A percentile compares a stretch with the other conserved stretches of the same genome.
Conservation (phyloP, 179 eudicot genomes). For the Spergularia azorica region DNA sequence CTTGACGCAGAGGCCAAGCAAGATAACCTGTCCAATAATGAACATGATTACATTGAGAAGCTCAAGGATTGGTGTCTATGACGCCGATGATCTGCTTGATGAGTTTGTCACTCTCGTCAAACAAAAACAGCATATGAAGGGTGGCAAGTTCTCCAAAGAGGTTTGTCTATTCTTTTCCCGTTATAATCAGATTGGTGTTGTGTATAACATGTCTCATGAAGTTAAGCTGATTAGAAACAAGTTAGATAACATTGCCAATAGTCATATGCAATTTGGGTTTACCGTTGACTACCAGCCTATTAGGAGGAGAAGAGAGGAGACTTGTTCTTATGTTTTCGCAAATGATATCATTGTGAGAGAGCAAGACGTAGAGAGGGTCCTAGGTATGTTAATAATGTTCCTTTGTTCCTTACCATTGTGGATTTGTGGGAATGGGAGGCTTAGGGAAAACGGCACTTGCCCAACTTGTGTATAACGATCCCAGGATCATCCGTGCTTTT, state of each 20-base stretch:
- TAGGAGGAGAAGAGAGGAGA: neutral
- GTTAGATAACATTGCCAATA: constrained; percentile 18
- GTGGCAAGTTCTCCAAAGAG: neutral
- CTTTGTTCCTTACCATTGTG: neutral
- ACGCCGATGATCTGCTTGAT: constrained; percentile 32
- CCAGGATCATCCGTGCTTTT: neutral
- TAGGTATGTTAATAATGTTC: too few relatives aligned
- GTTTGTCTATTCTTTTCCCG: constrained; percentile 15
- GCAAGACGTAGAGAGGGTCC: neutral
- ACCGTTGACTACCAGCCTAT: neutral
- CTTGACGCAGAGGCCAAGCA: too few relatives aligned
- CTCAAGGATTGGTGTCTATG: constrained; percentile 19
- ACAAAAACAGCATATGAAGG: neutral
- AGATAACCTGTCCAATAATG: too few relatives aligned
- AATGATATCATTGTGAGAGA: neutral
- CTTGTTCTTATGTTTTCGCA: neutral
- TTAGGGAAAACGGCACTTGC: constrained; percentile 30
- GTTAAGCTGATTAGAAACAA: constrained; percentile 16
- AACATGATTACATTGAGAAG: neutral
- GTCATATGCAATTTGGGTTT: neutral
- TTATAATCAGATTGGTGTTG: neutral
- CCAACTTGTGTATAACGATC: constrained; percentile 25
- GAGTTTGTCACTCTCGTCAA: constrained; percentile 12
- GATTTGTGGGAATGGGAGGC: constrained; percentile 3
- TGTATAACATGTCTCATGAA: neutral